phyloP scores from a whole-genome alignment of 2,329 filamentous ascomycete genomes.

The Botrytis pseudocinerea region DNA sequence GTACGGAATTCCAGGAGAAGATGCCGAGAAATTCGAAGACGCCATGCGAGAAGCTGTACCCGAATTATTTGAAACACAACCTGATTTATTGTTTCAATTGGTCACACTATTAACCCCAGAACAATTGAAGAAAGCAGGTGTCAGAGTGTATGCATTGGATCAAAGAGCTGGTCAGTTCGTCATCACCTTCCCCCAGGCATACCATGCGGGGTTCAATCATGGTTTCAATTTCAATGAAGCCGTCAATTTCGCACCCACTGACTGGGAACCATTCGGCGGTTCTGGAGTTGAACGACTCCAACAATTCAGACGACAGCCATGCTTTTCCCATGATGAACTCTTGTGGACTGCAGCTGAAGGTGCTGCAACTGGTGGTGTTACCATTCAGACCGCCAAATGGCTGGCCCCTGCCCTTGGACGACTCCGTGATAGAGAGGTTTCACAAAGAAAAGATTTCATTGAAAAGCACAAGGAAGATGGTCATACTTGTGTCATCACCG shows the following conservation, averaged over 20 bases:
- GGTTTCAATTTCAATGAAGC: constrained; percentile 99
- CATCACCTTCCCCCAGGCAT: constrained; percentile 94
- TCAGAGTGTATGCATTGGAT: constrained; percentile 91
- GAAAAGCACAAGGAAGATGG: constrained; percentile 59
- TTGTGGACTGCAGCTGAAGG: constrained; percentile 85
- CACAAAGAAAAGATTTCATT: constrained; percentile 68
- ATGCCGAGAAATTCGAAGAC: constrained; percentile 90
- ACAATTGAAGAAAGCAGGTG: constrained; percentile 87
- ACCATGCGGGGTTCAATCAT: constrained; percentile 97
- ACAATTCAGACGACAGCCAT: constrained; percentile 85
- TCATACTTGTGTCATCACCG: constrained; percentile 39
- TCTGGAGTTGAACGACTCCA: constrained; percentile 83
- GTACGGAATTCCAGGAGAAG: constrained; percentile 95
- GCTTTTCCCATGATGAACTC: constrained; percentile 95
- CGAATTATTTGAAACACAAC: constrained; percentile 94
- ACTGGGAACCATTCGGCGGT: constrained; percentile 93
- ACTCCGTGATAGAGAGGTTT: constrained; percentile 71
- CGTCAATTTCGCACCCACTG: constrained; percentile 91
- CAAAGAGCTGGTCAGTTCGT: constrained; percentile 95
- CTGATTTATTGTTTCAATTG: constrained; percentile 92
- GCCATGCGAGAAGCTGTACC: constrained; percentile 95
- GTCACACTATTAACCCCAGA: constrained; percentile 95
- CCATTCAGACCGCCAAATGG: constrained; percentile 93
- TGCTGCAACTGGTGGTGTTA: constrained; percentile 62
- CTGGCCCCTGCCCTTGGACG: constrained; percentile 81